Evolutionary conservation across 768 basidiomycete genomes (phyloP), one percentile per base, ranked within the genome.

Genomic region (Harrya chromipes): DNA sequence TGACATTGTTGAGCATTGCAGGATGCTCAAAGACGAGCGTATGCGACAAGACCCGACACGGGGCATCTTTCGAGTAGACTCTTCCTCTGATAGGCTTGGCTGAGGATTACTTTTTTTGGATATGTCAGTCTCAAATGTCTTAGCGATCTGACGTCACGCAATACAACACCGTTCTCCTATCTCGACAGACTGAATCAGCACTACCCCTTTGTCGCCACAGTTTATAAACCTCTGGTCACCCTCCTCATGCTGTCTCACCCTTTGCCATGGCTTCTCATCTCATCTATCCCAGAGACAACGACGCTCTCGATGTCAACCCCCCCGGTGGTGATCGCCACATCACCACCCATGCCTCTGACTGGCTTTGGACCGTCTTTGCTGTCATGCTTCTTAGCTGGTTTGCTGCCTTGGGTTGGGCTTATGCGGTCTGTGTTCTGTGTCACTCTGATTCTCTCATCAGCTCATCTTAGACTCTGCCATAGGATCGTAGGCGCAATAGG

Each of bases 1-100:
- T 53, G 31, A 53, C 23, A 11, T 27, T 10, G 10, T 24, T 0
- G 7, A 37, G 10, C 12, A 29, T 33, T 29, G 20, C 27, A 94
- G 93, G 40, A 88, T 95, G 85, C 71, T 97, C 55, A 92, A 88
- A 68, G 94, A 97, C 66, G 90, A 93, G 21, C 84, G 94, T 4
- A 68, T 81, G 31, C 85, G 84, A 55, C 65, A 75, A 39, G 72
- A 76, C 36, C 68, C 77, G 19, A 67, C 70, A 9, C 73, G 74
- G 17, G 79, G 83, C 1, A 57, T 83, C 31, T 80, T 82, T 57
- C 62, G 65, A 20, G 33, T 16, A 33, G 14, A 33, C 33, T 14
- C 16, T 14, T 33, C 14, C 14, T 33, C 14, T 16, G 16, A 33
- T 16, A 33, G 14, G 33, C 33, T 33, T 27, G 76, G 66, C 47